phyloP scores from a whole-genome alignment of 495 filamentous ascomycete genomes.

The Chaetomidium leptoderma region DNA sequence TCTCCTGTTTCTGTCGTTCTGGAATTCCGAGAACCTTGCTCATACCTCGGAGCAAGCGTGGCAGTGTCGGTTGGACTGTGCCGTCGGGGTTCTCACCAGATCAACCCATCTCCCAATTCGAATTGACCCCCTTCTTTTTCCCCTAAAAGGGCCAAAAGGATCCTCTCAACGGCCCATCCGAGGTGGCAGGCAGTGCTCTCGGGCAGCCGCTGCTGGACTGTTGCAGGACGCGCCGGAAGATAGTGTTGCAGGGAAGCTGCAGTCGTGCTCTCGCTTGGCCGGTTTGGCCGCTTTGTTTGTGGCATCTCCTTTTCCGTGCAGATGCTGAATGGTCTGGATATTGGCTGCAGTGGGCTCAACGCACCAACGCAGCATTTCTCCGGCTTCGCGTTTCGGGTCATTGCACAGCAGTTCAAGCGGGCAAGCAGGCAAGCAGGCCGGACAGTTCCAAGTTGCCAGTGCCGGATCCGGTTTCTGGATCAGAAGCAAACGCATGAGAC shows the following conservation, averaged over 20 bases:
- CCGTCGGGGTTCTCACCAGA: not conserved
- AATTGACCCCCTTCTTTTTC: not conserved
- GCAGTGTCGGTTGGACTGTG: not conserved
- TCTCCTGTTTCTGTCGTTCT: not conserved
- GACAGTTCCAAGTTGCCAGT: not conserved
- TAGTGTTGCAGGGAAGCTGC: not conserved
- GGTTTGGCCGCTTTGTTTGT: not conserved
- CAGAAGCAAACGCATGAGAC: not conserved
- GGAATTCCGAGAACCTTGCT: not conserved
- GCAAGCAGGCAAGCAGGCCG: not conserved
- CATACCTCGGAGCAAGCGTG: not conserved
- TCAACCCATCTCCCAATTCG: not conserved
- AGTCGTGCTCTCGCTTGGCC: slow-evolving; percentile 8
- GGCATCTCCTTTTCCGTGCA: slow-evolving; percentile 5
- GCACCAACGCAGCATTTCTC: slow-evolving; percentile 4
- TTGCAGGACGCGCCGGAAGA: not conserved
- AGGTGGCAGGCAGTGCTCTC: not conserved
- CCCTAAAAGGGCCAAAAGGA: no score
- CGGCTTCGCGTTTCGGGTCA: slow-evolving; percentile 1
- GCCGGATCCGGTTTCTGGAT: slow-evolving; percentile 1
- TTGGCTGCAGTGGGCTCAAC: not conserved
- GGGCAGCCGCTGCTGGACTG: no score
- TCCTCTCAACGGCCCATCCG: not conserved
- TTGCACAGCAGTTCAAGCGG: slow-evolving; percentile 6
- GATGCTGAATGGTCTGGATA: not conserved